Conservation (phyloP, 192 early-diverging fungal genomes). For the Backusella westeae region DNA sequence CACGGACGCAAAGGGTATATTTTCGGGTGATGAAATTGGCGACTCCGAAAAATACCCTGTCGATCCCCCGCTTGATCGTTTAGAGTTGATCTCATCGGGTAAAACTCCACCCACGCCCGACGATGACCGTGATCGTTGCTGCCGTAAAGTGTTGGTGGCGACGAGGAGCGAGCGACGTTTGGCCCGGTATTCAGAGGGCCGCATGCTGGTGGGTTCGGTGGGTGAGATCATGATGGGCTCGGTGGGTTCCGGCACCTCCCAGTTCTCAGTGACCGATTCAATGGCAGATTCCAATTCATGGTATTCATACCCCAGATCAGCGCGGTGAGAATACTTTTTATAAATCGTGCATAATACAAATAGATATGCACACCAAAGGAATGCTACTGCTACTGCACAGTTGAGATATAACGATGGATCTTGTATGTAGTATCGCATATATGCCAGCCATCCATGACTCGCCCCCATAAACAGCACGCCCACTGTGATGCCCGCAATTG, state of each 20-base stretch:
- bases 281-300: background rate
- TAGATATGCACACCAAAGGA: constrained; percentile 31
- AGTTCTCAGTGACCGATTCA: background rate
- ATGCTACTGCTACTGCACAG: constrained; percentile 33
- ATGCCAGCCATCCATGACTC: constrained; percentile 33
- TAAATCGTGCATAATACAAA: constrained; percentile 3
- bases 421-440: constrained; percentile 31
- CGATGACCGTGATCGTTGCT: constrained; percentile 3
- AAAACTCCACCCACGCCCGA: constrained; percentile 12
- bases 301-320: constrained; percentile 1
- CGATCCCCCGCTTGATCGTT: background rate
- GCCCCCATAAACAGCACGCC: constrained; percentile 38
- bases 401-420: constrained; percentile 43
- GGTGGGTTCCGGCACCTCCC: background rate
- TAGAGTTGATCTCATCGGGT: background rate
- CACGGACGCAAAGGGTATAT: background rate
- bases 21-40: background rate
- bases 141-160: background rate
- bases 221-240: background rate
- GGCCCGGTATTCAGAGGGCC: constrained; percentile 26
- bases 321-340: background rate
- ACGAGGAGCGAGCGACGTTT: constrained; percentile 26
- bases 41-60: background rate
- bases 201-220: constrained; percentile 6
- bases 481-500: constrained; percentile 32